Evolutionary conservation across 2,329 filamentous ascomycete genomes (phyloP), one percentile per base, ranked within the genome.

Genomic region (Bimuria novae-zelandiae): DNA sequence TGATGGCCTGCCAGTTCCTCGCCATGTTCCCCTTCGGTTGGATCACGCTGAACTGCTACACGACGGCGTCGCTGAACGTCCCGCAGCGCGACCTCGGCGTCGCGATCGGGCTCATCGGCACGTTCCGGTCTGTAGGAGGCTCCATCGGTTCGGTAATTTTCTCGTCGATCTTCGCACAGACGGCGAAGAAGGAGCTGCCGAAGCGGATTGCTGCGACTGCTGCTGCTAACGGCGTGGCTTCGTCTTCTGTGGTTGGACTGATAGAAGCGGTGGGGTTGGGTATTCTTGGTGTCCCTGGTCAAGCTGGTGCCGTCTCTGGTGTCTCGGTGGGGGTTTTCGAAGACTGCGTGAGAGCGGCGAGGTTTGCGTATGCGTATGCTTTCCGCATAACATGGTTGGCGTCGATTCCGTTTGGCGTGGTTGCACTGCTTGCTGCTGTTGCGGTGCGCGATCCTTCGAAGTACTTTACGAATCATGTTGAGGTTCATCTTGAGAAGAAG

Each of bases 401-500:
- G 3, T 61, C 57, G 1, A 67, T 69, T 35, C 65, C 64, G 1
- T 66, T 69, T 49, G 62, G 64, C 1, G 54, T 67, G 0, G 21
- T 67, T 2, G 63, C 65, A 2, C 50, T 59, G 2, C 17, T 46
- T 0, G 55, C 55, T 8, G 56, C 65, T 1, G 50, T 62, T n/a
- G 59, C 43, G 11, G 57, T 69, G 5, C 62, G 57, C 22, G 70
- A 73, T 55, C 63, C 67, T 21, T 64, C 60, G 21, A 64, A 65
- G 49, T 55, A 67, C 42, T 54, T 73, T 32, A 73, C 62, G 12
- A 71, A 69, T 49, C 66, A 73, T 45, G 57, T 70, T 29, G 68
- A 69, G 8, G 54, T 73, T 2, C 62, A 68, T 54, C 57, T 67
- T 45, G 63, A 71, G 53, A 64, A 60, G 53, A 65, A 66, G 22